Conservation (phyloP, 768 basidiomycete genomes). For the Hericium rajendrae region DNA sequence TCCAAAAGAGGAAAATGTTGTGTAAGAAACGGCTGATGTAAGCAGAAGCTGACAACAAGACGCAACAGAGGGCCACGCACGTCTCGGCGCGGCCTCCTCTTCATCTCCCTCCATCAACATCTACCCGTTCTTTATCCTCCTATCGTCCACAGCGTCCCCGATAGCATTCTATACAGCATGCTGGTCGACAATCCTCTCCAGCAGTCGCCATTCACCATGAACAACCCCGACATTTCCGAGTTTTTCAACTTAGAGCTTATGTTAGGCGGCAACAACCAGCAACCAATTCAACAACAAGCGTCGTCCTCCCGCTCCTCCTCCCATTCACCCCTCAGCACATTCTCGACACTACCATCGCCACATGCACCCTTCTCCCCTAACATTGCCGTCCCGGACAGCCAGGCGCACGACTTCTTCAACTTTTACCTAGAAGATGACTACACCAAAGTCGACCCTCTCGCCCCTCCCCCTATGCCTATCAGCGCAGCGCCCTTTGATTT, state of each 20-base stretch:
- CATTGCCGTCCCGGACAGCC: conserved; percentile 10
- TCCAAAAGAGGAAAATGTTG: no score
- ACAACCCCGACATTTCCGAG: conserved; percentile 9
- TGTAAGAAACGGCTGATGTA: no score
- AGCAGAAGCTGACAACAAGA: no score
- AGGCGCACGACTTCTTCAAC: conserved; percentile 16
- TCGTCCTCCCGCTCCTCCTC: conserved; percentile 12
- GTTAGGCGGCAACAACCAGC: not conserved
- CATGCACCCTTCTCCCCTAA: conserved; percentile 12
- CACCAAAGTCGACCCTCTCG: conserved; percentile 17
- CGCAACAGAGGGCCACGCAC: no score
- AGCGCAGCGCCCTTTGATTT: conserved; percentile 27
- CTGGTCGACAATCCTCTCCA: conserved; percentile 6
- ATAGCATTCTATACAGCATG: not conserved
- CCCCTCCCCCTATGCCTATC: conserved; percentile 16
- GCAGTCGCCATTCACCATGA: conserved; percentile 4
- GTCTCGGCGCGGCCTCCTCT: no score
- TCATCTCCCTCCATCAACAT: no score
- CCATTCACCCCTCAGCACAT: conserved; percentile 10
- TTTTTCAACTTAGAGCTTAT: conserved; percentile 15
- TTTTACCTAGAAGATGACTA: conserved; percentile 22
- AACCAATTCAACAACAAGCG: not conserved
- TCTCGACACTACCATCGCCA: conserved; percentile 10
- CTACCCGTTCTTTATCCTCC: no score
- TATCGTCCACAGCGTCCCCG: no score